Evolutionary conservation across 176 grass and related monocot genomes (phyloP), one percentile per base, ranked within the genome.

Genomic region (Ananas comosus): DNA sequence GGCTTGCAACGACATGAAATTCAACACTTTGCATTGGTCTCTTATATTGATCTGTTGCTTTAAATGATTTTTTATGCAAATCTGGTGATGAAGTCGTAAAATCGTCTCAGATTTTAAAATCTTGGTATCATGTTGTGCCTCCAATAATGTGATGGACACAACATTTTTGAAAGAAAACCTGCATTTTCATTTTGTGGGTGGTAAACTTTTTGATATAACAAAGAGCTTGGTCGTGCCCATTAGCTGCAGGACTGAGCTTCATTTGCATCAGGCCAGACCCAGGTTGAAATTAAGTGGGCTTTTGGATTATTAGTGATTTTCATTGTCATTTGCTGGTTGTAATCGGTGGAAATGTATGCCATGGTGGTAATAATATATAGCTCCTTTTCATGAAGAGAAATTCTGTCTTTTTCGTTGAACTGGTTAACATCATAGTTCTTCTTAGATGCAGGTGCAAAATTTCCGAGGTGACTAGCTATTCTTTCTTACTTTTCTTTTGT

Each of bases 401-500:
- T 42, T 42, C 33, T 6, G 33, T 7, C 33, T 42, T 42, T 42
- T 42, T 42, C 6, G 4, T 8, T 42, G 33, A 42, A 42, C 33
- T 42, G 33, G 33, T 42, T 42, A 42, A 42, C 6, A 42, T 42
- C 33, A 42, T 42, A 42, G 33, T 13, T 59, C 13, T 59, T 8
- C 54, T 59, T 59, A 18, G 6, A 21, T 10, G n/a, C 54, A 17
- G 54, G 19, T 59, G 16, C 19, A 21, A 59, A n/a, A 16, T 42
- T 42, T 42, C 54, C 5, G 10, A 19, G 54, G 54, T 21, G 33
- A 42, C 33, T 42, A 59, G 13, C 16, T 17, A 2, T 21, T 59
- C 54, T 59, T 59, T 17, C 13, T 64, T 29, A 47, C 4, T 53
- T 47, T 72, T 11, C 50, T 77, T 65, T 71, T 29, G 69, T 92